Percentiles rank a stretch among this genome's conserved stretches.
phyloP scores from a whole-genome alignment of 2,329 filamentous ascomycete genomes.

The Stylonectria norvegica region DNA sequence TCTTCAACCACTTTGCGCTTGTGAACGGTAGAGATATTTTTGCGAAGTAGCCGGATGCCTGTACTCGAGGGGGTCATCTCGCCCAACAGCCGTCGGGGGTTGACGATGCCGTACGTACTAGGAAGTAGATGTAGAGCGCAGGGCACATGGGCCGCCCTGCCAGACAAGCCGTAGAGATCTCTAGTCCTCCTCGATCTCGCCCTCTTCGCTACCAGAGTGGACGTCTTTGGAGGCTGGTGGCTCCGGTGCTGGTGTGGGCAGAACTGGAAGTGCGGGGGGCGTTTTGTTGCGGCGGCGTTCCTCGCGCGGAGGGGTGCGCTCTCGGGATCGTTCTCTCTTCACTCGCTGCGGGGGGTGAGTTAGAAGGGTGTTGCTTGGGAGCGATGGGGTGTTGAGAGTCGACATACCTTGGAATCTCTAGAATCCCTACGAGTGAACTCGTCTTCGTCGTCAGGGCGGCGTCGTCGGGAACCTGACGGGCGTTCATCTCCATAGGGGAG shows the following conservation, averaged over 20 bases:
- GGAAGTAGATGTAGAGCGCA: slow-evolving; percentile 16
- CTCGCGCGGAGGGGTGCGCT: slow-evolving; percentile 60
- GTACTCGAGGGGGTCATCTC: slow-evolving; percentile 28
- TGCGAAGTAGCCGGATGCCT: slow-evolving; percentile 17
- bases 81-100: slow-evolving; percentile 21
- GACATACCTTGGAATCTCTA: slow-evolving; percentile 63
- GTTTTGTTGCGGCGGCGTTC: slow-evolving; percentile 55
- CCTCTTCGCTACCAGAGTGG: slow-evolving; percentile 83
- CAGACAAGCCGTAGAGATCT: slow-evolving; percentile 5
- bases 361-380: slow-evolving; percentile 19
- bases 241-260: slow-evolving; percentile 17
- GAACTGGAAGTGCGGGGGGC: slow-evolving; percentile 37
- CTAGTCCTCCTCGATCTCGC: slow-evolving; percentile 87
- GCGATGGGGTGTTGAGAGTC: background rate
- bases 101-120: slow-evolving; percentile 29
- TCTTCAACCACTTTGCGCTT: background rate
- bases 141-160: slow-evolving; percentile 8
- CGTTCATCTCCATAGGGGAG: slow-evolving; percentile 83
- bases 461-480: slow-evolving; percentile 64
- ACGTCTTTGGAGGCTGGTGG: slow-evolving; percentile 47
- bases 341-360: slow-evolving; percentile 45
- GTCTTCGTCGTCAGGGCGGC: slow-evolving; percentile 74
- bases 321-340: slow-evolving; percentile 56
- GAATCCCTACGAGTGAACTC: slow-evolving; percentile 62
- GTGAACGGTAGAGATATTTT: background rate